Conservation (phyloP, 1,284 basidiomycete genomes). For the Grifola frondosa region DNA sequence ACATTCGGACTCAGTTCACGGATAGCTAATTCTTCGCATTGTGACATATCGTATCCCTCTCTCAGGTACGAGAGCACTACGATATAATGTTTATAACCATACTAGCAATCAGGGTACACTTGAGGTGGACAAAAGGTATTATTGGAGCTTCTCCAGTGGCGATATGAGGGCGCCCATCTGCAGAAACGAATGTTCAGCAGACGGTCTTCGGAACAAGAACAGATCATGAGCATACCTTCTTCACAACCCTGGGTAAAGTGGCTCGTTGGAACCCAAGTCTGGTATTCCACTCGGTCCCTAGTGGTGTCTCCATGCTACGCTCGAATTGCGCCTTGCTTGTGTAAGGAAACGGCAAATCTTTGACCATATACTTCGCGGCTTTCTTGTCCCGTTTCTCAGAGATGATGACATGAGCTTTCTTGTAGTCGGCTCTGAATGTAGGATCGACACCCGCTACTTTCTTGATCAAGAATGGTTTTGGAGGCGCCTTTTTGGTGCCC, state of each 20-base stretch:
- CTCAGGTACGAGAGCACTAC: too few species aligned
- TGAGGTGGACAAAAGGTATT: too few species aligned
- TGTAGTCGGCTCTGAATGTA: constrained; percentile 77
- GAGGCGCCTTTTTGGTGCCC: constrained; percentile 58
- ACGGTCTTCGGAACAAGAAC: neutral
- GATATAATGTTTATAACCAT: too few species aligned
- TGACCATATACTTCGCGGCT: constrained; percentile 82
- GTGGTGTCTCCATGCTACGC: constrained; percentile 73
- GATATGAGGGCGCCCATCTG: constrained; percentile 32
- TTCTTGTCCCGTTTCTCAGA: constrained; percentile 95
- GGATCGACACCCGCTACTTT: constrained; percentile 81
- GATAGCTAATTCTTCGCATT: too few species aligned
- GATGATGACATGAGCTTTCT: constrained; percentile 88
- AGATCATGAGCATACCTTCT: constrained; percentile 68
- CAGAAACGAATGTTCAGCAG: constrained; percentile 1
- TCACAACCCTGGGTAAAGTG: constrained; percentile 81
- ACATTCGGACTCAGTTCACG: too few species aligned
- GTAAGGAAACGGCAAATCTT: constrained; percentile 92
- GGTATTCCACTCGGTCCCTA: constrained; percentile 95
- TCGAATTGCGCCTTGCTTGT: constrained; percentile 88
- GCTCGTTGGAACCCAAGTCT: constrained; percentile 82
- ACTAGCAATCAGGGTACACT: too few species aligned
- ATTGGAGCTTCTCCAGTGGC: constrained; percentile 29
- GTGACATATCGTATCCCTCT: too few species aligned
- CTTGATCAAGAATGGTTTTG: constrained; percentile 72